Base-by-base conservation (phyloP, 805 yeast species). In the Lachancea mirantina region DNA sequence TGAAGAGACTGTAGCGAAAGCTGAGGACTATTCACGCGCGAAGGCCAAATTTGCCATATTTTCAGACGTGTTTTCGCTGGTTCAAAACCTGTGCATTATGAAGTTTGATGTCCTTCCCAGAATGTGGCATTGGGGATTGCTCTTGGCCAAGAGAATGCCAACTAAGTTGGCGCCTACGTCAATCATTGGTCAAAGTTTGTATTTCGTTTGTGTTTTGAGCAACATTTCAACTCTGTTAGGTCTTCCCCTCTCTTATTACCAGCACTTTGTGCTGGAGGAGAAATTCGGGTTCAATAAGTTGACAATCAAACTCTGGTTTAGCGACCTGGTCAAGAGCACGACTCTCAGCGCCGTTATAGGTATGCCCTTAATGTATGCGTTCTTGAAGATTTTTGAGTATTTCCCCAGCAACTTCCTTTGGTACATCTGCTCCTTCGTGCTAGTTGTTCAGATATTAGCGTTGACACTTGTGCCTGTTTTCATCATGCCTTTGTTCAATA, bases 401-500 rank as follows among this genome's bases (percentile, higher is more conserved):
- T 85, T 76, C 48, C 94, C 94, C 32, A 81, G 83, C 38, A 67
- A 71, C 34, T 92, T 92, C 62, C 76, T 87, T 55, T 72, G 78
- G 50, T 92, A 88, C 60, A 67, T 84, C 39, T 78, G 94, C 64
- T 61, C 71, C 9, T 79, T 87, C 50, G 62, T 84, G 25, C 68
- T 88, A 26, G 67, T 62, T 11, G 74, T 87, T 41, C 95, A 82
- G 59, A 64, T 89, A 33, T 61, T 82, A 36, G 70, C 78, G 34
- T 77, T 82, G 66, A 76, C 92, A 19, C 65, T 89, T 28, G 74
- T 69, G 51, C 97, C 97, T 21, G 76, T 83, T 17, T 68, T 85
- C 45, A 88, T 92, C 48, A 87, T 82, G 65, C 99, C 99, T 4
- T 62, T 85, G 42, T 92, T 92, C 69, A 87, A 92, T 68, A 88